Evolutionary conservation across 1,139 yeast genomes (phyloP).

Genomic region (Nakaseomyces kungkrabaensis): DNA sequence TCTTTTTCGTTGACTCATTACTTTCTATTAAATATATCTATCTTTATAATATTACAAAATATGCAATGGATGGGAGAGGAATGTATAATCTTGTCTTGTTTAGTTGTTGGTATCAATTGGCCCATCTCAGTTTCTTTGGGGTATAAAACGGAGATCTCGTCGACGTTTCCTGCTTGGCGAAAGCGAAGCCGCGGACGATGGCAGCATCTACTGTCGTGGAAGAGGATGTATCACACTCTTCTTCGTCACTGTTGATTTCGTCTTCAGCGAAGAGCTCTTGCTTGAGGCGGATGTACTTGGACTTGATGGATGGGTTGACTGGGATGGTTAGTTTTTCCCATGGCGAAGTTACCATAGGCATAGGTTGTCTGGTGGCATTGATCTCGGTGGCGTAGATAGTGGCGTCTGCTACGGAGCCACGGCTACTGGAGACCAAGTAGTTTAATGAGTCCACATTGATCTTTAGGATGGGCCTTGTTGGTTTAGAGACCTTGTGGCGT

Average conservation of each 20-base stretch:
- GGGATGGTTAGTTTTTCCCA: constrained; percentile 62
- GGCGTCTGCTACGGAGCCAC: constrained; percentile 58
- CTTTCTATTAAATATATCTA: neutral
- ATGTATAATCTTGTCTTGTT: neutral
- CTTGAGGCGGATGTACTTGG: constrained; percentile 26
- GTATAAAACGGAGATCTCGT: neutral
- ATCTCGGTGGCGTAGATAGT: constrained; percentile 69
- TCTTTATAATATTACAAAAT: neutral
- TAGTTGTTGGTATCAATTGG: neutral
- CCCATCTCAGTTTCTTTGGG: constrained; percentile 1
- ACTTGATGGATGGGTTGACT: constrained; percentile 34
- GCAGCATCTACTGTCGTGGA: constrained; percentile 34
- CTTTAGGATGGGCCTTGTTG: constrained; percentile 37
- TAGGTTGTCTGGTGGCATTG: constrained; percentile 45
- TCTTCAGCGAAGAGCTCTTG: constrained; percentile 12
- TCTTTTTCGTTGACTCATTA: too few relatives aligned
- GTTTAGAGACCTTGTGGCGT: constrained; percentile 27
- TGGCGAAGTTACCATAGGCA: constrained; percentile 50
- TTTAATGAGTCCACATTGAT: constrained; percentile 34
- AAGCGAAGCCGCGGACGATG: constrained; percentile 38
- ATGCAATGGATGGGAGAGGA: neutral
- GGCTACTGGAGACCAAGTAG: constrained; percentile 56
- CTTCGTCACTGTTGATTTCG: constrained; percentile 7
- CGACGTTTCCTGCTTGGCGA: neutral
- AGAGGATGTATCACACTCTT: neutral